These are phyloP conservation scores for Sporothrix brunneoviolacea DNA, from an alignment of 2,329 filamentous ascomycete species.

Conservation along the genomic window DNA sequence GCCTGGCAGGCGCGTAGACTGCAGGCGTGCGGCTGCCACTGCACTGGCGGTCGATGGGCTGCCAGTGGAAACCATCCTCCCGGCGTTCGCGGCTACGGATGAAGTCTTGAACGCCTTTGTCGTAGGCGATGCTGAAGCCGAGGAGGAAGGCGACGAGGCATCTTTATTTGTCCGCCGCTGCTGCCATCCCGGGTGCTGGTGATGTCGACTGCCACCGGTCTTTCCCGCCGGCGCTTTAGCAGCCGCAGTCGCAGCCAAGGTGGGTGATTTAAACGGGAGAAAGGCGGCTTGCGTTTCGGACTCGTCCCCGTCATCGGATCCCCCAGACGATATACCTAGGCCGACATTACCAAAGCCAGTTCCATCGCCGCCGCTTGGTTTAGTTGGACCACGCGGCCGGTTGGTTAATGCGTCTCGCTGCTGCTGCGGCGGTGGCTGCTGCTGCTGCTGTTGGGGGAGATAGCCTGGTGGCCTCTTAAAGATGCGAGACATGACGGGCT, in stretches of 20 bases:
- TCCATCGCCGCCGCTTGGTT: constrained; percentile 23
- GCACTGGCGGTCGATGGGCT: constrained; percentile 25
- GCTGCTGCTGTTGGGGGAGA: constrained; percentile 16
- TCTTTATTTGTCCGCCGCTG: constrained; percentile 24
- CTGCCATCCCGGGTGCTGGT: constrained; percentile 22
- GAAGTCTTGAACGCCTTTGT: constrained; percentile 1
- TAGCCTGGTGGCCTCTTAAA: constrained; percentile 53
- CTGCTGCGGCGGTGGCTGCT: constrained; percentile 17
- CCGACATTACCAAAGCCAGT: not conserved
- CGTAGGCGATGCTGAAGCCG: constrained; percentile 14
- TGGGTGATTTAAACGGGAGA: constrained; percentile 35
- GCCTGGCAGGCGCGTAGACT: constrained; percentile 19
- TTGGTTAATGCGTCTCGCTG: not conserved
- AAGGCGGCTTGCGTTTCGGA: constrained; percentile 52
- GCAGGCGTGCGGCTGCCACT: constrained; percentile 11
- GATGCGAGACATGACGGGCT: constrained; percentile 52
- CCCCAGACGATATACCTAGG: constrained; percentile 11
- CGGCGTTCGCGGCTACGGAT: not conserved
- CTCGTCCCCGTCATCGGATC: constrained; percentile 42
- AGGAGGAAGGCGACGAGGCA: constrained; percentile 8
- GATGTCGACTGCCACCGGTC: not conserved
- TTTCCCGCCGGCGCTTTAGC: constrained; percentile 15
- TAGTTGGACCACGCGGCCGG: not conserved
- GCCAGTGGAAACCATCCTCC: constrained; percentile 9
- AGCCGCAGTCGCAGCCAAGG: constrained; percentile 12